Base-by-base conservation (phyloP, 1,284 basidiomycete species). In the Apiotrichum veenhuisii region DNA sequence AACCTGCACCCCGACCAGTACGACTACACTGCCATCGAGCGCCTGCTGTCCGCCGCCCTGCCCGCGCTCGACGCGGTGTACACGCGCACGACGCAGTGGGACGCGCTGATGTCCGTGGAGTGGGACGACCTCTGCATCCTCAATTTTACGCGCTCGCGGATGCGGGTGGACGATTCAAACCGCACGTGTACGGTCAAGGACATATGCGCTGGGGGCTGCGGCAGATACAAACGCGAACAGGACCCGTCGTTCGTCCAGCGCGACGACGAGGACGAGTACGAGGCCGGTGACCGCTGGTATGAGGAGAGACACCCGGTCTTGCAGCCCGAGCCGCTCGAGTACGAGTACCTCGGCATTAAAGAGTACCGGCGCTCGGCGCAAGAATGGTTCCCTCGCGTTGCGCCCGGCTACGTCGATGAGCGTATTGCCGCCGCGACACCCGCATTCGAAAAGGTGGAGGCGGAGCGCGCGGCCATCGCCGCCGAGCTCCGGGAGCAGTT, bases 271-370 rank as follows among this genome's bases (percentile, higher is more conserved):
- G 49, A 52, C 37, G 15, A 36, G 3, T 48, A 14, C 20, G 42
- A 52, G 7, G 34, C n/a, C 1, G 14, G 55, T 25, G 26, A 45
- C 5, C 14, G 12, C 17, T 62, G 60, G 60, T 57, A 34, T 49
- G 23, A 48, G 10, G 27, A 40, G 30, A 58, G 54, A 11, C 60
- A 62, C 52, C 34, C 45, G 3, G 22, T 56, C 18, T 7, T 5
- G 17, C 54, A 58, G n/a, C 57, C 60, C 27, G 57, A 62, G 26
- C 57, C 60, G 0, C 15, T 17, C 8, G 23, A 37, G 23, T 62
- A 58, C 56, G 25, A 30, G 38, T 62, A 25, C 40, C 9, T 43
- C 9, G 56, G 59, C 18, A 26, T 44, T 26, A 41, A 22, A 9
- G 22, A 23, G 30, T 52, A 34, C 50, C 12, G 17, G 3, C 17